Evolutionary conservation across 2,329 filamentous ascomycete genomes (phyloP).

Genomic region (Fusarium dlaminii): DNA sequence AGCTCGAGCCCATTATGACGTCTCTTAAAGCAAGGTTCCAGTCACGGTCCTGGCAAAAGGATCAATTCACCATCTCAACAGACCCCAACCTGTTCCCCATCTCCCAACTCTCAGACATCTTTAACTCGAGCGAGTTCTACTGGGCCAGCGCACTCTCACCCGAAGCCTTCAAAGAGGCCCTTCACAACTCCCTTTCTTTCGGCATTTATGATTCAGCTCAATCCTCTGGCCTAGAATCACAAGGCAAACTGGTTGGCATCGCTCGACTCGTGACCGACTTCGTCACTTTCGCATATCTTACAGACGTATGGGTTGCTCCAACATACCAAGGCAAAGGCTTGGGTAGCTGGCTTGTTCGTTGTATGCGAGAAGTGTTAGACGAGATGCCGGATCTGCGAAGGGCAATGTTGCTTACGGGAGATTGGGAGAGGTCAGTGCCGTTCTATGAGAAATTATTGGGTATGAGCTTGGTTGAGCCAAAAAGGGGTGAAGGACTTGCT

Average conservation of each 20-base stretch:
- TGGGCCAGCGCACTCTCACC: constrained; percentile 62
- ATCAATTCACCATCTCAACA: constrained; percentile 64
- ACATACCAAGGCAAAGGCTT: constrained; percentile 66
- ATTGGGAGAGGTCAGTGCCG: constrained; percentile 47
- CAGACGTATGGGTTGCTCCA: constrained; percentile 70
- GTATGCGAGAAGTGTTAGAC: constrained; percentile 61
- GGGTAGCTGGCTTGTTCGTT: constrained; percentile 68
- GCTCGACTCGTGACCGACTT: constrained; percentile 69
- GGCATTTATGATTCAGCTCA: constrained; percentile 56
- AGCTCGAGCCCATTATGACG: fast-evolving
- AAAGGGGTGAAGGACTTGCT: constrained; percentile 38
- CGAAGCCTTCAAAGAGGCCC: constrained; percentile 53
- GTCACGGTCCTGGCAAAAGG: constrained; percentile 50
- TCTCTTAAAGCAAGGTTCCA: not conserved
- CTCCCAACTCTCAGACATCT: constrained; percentile 57
- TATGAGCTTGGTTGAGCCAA: constrained; percentile 42
- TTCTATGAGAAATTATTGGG: constrained; percentile 47
- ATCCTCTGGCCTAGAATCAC: not conserved
- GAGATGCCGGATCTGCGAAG: constrained; percentile 65
- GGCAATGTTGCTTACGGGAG: constrained; percentile 58
- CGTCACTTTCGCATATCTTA: constrained; percentile 68
- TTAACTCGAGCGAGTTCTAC: constrained; percentile 61
- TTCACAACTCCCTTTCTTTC: constrained; percentile 65
- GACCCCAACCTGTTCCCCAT: constrained; percentile 60
- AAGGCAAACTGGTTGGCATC: constrained; percentile 42